Evolutionary conservation across 805 yeast genomes (phyloP).

Genomic region (Candida insectorum): DNA sequence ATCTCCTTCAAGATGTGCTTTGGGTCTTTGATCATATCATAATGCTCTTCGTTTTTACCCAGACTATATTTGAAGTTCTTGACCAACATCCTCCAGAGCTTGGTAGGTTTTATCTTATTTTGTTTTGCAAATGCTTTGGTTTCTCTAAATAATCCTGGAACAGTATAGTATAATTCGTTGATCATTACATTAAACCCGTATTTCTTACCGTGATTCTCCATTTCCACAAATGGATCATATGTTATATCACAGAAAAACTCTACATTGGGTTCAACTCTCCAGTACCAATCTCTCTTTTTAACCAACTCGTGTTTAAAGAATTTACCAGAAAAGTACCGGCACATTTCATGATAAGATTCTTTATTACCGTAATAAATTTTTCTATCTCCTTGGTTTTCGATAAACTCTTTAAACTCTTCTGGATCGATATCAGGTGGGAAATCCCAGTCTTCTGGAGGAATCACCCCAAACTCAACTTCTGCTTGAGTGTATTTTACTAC

Average conservation of each 20-base stretch:
- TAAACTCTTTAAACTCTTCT: constrained; percentile 49
- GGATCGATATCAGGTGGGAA: constrained; percentile 44
- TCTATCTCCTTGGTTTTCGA: constrained; percentile 77
- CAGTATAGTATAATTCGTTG: constrained; percentile 74
- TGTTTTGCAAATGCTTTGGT: constrained; percentile 62
- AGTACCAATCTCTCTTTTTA: constrained; percentile 77
- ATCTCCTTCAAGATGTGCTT: constrained; percentile 23
- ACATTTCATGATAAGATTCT: constrained; percentile 89
- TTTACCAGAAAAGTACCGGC: constrained; percentile 83
- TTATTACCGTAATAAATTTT: constrained; percentile 79
- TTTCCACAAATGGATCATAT: constrained; percentile 84
- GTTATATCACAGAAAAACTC: constrained; percentile 87
- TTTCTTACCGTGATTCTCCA: constrained; percentile 64
- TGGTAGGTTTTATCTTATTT: constrained; percentile 44
- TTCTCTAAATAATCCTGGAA: constrained; percentile 74
- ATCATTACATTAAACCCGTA: constrained; percentile 85
- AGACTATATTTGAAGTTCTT: constrained; percentile 22
- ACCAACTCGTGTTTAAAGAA: constrained; percentile 81
- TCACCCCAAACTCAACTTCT: constrained; percentile 66
- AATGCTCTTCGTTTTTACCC: constrained; percentile 21
- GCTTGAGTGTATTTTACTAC: constrained; percentile 56
- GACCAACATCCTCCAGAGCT: constrained; percentile 68
- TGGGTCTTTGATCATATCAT: constrained; percentile 17
- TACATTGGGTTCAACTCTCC: constrained; percentile 95
- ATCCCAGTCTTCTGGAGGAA: constrained; percentile 64